Conservation (phyloP, 176 grass and related monocot species). For the Musa acuminata region DNA sequence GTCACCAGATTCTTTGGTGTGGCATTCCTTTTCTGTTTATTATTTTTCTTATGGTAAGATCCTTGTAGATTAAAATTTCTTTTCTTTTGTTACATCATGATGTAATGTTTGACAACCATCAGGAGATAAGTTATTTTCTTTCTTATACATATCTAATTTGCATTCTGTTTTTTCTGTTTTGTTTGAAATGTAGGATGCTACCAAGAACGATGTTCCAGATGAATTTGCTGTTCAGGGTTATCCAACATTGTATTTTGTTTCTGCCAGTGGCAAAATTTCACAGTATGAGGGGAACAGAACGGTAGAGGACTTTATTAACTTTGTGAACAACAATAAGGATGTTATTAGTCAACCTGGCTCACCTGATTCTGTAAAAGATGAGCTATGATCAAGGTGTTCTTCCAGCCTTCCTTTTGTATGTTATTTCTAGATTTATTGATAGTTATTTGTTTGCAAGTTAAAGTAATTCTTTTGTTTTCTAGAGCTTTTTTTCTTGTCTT, state of each 20-base stretch:
- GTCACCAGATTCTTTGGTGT: neutral
- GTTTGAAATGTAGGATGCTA: slow-evolving; percentile 45
- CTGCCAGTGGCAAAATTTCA: slow-evolving; percentile 54
- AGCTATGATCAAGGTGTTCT: slow-evolving; percentile 37
- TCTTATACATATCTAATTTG: neutral
- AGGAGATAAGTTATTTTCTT: neutral
- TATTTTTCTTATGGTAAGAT: too few relatives aligned
- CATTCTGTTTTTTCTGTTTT: neutral
- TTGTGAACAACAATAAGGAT: slow-evolving; percentile 66
- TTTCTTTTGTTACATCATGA: too few relatives aligned
- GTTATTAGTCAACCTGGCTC: neutral
- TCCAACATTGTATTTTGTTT: slow-evolving; percentile 77
- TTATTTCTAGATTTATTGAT: neutral
- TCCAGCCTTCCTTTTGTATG: neutral
- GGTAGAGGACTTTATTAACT: slow-evolving; percentile 44
- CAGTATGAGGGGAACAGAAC: slow-evolving; percentile 50
- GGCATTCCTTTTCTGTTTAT: too few relatives aligned
- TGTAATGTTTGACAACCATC: too few relatives aligned
- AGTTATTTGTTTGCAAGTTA: too few relatives aligned
- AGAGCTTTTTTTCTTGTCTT: neutral
- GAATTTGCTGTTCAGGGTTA: slow-evolving; percentile 63
- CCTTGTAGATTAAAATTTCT: too few relatives aligned
- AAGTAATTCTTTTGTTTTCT: too few relatives aligned
- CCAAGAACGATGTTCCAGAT: slow-evolving; percentile 57
- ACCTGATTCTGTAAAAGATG: slow-evolving; percentile 25